phyloP scores from a whole-genome alignment of 345 rosid genomes.

The Moringa oleifera region DNA sequence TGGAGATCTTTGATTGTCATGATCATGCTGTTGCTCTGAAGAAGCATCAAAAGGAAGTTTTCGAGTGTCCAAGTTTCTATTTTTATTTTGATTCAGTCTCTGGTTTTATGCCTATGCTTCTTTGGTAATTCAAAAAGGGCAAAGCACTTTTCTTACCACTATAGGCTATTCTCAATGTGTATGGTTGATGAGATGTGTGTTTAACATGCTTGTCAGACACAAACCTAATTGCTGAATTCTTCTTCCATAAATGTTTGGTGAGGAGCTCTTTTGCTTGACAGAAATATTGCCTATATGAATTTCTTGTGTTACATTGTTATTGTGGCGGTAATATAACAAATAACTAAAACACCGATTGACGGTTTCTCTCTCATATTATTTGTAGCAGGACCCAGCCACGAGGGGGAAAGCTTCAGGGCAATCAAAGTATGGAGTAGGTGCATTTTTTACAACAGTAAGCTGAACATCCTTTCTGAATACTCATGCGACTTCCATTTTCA shows the following conservation, averaged over 20 bases:
- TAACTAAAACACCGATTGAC: not conserved
- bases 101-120: not conserved
- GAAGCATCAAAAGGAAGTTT: too few species aligned
- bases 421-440: constrained; percentile 42
- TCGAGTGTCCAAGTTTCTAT: too few species aligned
- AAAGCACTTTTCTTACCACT: not conserved
- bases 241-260: too few species aligned
- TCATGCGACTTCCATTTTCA: not conserved
- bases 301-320: not conserved
- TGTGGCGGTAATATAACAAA: not conserved
- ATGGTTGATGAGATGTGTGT: not conserved
- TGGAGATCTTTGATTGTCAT: too few species aligned
- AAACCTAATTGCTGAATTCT: too few species aligned
- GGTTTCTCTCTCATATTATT: not conserved
- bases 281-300: not conserved
- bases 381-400: constrained; percentile 43
- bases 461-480: not conserved
- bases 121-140: not conserved
- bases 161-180: not conserved
- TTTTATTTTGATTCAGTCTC: too few species aligned
- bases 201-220: not conserved
- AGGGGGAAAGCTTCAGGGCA: constrained; percentile 39
- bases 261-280: too few species aligned
- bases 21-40: too few species aligned
- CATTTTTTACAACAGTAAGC: constrained; percentile 43